Evolutionary conservation across 768 basidiomycete genomes (phyloP).

Genomic region (Mycena vitilis): DNA sequence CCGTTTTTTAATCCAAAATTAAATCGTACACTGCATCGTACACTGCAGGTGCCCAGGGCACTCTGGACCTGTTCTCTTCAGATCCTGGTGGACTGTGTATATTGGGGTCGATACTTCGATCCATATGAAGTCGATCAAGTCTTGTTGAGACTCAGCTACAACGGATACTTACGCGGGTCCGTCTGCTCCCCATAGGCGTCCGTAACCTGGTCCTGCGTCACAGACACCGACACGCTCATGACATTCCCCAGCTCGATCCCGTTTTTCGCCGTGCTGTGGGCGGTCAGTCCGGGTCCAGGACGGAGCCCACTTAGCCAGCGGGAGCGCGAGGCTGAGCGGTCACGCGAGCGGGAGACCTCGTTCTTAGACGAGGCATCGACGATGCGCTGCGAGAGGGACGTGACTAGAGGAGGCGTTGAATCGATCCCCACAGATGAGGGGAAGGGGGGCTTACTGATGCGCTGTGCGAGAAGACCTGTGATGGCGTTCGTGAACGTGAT

Average conservation of each 20-base stretch:
- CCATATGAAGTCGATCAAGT: no score
- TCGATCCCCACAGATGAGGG: not conserved
- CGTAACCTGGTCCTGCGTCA: constrained; percentile 6
- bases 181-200: constrained; percentile 1
- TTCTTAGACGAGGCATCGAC: not conserved
- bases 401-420: not conserved
- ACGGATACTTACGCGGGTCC: not conserved
- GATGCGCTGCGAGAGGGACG: constrained; percentile 10
- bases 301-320: not conserved
- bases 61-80: no score
- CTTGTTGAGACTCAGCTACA: no score
- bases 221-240: constrained; percentile 4
- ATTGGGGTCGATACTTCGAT: no score
- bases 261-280: not conserved
- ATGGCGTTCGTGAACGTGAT: constrained; percentile 14
- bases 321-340: not conserved
- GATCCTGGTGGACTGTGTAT: no score
- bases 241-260: constrained; percentile 10
- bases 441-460: constrained; percentile 5
- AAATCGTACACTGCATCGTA: no score
- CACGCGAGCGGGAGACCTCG: constrained; percentile 3
- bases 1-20: no score
- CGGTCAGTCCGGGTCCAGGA: not conserved
- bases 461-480: constrained; percentile 8
- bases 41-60: no score